Percentiles rank a stretch among this genome's conserved stretches.
phyloP scores from a whole-genome alignment of 192 early-diverging fungal species.

The Phlyctochytrium bullatum region DNA sequence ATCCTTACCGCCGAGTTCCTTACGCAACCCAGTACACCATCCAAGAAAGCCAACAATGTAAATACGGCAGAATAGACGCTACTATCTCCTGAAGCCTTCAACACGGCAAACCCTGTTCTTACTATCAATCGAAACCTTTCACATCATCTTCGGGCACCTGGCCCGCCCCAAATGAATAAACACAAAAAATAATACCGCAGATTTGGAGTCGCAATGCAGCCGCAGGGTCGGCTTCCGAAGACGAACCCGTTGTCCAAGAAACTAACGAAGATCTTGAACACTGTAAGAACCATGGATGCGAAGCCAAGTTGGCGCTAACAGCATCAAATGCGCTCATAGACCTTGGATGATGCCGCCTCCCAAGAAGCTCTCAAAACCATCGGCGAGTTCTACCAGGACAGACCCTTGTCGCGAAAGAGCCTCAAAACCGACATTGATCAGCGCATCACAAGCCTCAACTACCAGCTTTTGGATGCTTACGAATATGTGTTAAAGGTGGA shows the following conservation, averaged over 20 bases:
- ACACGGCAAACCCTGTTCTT: no score
- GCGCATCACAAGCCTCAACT: conserved; percentile 49
- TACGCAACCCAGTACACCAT: neutral
- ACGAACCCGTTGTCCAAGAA: conserved; percentile 44
- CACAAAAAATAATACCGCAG: no score
- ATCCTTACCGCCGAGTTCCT: neutral
- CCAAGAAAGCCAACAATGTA: neutral
- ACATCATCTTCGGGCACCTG: no score
- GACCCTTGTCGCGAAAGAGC: conserved; percentile 46
- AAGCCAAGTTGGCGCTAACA: neutral
- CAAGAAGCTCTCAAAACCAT: conserved; percentile 62
- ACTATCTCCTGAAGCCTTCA: no score
- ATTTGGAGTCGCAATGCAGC: neutral
- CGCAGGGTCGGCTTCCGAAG: conserved; percentile 32
- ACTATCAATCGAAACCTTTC: no score
- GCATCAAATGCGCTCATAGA: conserved; percentile 11
- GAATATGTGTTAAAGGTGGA: neutral
- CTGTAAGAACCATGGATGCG: conserved; percentile 20
- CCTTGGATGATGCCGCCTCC: conserved; percentile 63
- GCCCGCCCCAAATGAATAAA: no score
- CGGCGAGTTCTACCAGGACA: conserved; percentile 60
- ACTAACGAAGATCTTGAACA: conserved; percentile 39
- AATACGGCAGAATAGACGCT: no score
- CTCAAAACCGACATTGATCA: conserved; percentile 61
- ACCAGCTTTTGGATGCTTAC: conserved; percentile 38